A percentile compares a stretch with the other conserved stretches of the same genome.
These are phyloP conservation scores for Starmerella roubikii DNA, from an alignment of 805 yeast genomes.

Conservation along the genomic window DNA sequence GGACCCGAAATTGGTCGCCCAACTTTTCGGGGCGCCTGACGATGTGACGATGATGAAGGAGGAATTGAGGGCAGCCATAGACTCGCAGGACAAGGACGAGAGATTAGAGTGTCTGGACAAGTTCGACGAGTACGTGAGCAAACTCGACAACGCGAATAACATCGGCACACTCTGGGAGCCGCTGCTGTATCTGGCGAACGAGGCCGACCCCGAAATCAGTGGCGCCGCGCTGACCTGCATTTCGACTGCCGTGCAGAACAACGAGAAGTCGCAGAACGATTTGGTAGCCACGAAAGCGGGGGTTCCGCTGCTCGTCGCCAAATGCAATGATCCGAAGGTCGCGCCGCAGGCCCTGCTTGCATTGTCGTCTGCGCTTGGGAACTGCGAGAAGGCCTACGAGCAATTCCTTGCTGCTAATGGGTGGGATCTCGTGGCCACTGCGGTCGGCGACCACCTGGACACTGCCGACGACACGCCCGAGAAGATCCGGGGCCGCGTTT, in stretches of 20 bases:
- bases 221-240: constrained; percentile 56
- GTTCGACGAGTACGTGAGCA: constrained; percentile 86
- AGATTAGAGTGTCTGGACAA: constrained; percentile 73
- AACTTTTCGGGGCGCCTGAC: constrained; percentile 71
- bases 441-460: constrained; percentile 13
- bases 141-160: constrained; percentile 87
- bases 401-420: constrained; percentile 48
- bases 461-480: constrained; percentile 2
- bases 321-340: constrained; percentile 25
- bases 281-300: constrained; percentile 29
- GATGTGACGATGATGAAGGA: constrained; percentile 82
- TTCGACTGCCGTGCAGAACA: constrained; percentile 90
- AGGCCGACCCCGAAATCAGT: constrained; percentile 35
- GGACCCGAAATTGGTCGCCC: constrained; percentile 66
- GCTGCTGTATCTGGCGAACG: constrained; percentile 41
- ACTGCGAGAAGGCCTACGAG: constrained; percentile 43
- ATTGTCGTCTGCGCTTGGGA: constrained; percentile 56
- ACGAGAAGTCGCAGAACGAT: constrained; percentile 57
- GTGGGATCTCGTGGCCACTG: constrained; percentile 38
- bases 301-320: constrained; percentile 23
- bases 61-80: constrained; percentile 44
- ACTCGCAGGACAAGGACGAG: constrained; percentile 42
- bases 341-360: constrained; percentile 65
- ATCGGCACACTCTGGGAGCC: constrained; percentile 77
- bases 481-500: constrained; percentile 11